Evolutionary conservation across 495 filamentous ascomycete species (phyloP).

Genomic region (Penicillium verhagenii): DNA sequence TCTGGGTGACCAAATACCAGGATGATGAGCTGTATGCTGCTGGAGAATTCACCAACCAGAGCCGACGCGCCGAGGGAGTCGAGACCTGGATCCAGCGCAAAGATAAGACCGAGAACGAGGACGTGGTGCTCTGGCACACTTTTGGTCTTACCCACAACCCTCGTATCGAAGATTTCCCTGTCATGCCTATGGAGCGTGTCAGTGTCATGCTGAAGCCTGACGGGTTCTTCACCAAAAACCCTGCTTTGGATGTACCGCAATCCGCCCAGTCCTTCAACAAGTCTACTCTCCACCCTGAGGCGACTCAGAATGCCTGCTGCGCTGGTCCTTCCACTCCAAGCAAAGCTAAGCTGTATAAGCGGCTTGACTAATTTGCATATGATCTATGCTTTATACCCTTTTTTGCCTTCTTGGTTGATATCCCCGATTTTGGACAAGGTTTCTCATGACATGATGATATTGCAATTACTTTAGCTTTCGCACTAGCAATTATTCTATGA

Average conservation of each 20-base stretch:
- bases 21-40: constrained; percentile 81
- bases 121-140: constrained; percentile 60
- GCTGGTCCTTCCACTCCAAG: constrained; percentile 18
- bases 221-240: constrained; percentile 75
- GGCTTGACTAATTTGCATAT: constrained; percentile 25
- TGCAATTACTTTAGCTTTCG: neutral
- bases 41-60: constrained; percentile 87
- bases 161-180: constrained; percentile 60
- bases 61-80: constrained; percentile 58
- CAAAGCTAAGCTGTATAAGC: constrained; percentile 41
- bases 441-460: neutral
- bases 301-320: constrained; percentile 20
- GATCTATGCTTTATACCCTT: constrained; percentile 6
- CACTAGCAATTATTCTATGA: neutral
- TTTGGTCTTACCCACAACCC: constrained; percentile 64
- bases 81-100: constrained; percentile 52
- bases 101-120: constrained; percentile 50
- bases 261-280: constrained; percentile 42
- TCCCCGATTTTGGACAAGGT: neutral
- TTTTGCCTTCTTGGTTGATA: neutral
- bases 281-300: constrained; percentile 35
- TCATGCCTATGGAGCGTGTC: constrained; percentile 63
- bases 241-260: constrained; percentile 70
- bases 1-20: constrained; percentile 77
- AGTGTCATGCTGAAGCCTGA: constrained; percentile 68